Evolutionary conservation across 495 filamentous ascomycete species (phyloP), one percentile per base, ranked within the genome.

Genomic region (Podospora appendiculata): DNA sequence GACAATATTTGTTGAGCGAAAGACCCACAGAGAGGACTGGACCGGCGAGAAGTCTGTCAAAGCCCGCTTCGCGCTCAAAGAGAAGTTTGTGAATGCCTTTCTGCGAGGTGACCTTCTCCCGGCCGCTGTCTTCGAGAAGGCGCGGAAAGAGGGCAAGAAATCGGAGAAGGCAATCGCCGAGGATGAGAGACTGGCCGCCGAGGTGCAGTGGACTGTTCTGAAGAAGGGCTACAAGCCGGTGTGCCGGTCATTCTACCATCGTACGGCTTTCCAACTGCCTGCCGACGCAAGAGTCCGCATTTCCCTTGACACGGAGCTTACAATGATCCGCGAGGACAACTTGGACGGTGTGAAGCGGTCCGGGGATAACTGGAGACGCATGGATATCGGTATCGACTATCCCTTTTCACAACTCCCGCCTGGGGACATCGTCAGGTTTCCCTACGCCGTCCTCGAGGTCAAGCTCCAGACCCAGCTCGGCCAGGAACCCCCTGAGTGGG

Each of bases 41-140:
- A 99, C 93, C 0, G 93, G 93, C 13, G 93, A 97, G 65, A 96
- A 97, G 70, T 96, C 90, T 0, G 93, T 99, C 64, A 99, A 99
- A 68, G 93, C 94, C 7, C 85, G 93, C 39, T 97, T 99, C 64
- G 76, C 86, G 11, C 71, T 91, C 46, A 99, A 99, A 74, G 93
- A 97, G 74, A 99, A 97, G 75, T 84, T 95, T 52, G 85, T 99
- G 52, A 97, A 97, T 65, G 81, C 87, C 13, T 99, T 87, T 57
- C 65, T 97, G 57, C 76, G 78, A 32, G 93, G 93, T 32, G 79
- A 87, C 32, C 76, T 95, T 59, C 87, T 89, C 0, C 89, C 91
- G 3, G 81, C 87, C 14, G 80, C 83, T 33, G 78, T 92, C 16
- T 97, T 97, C 56, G 93, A 96, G 61, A 99, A 97, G 72, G 88